A percentile compares a stretch with the other conserved stretches of the same genome.
These are phyloP conservation scores for Fusarium palustre DNA, from an alignment of 2,329 filamentous ascomycete genomes.

Conservation along the genomic window DNA sequence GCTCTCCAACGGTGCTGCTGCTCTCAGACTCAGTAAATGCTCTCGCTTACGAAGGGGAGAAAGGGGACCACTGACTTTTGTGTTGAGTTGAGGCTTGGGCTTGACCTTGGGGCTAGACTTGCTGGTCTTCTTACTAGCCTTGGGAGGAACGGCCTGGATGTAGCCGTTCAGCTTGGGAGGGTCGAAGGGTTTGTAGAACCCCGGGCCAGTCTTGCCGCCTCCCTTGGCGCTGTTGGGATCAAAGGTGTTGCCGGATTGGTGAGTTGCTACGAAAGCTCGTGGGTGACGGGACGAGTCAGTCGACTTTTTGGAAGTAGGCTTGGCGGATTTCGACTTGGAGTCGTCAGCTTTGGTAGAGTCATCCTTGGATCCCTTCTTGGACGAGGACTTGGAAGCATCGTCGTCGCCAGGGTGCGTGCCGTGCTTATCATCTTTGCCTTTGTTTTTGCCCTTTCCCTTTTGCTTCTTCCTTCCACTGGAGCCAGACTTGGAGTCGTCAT, in stretches of 20 bases:
- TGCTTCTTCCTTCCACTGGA: neutral
- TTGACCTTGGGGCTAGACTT: constrained; percentile 6
- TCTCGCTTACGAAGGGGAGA: constrained; percentile 11
- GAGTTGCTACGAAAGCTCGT: neutral
- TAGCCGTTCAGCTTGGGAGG: constrained; percentile 20
- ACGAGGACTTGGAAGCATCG: neutral
- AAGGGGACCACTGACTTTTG: constrained; percentile 11
- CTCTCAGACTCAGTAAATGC: constrained; percentile 13
- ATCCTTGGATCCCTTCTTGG: neutral
- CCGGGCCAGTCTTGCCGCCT: constrained; percentile 15
- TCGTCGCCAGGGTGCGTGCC: neutral
- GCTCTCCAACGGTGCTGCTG: constrained; percentile 19
- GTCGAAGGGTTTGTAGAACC: neutral
- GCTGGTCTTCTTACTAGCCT: neutral
- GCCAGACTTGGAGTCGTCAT: neutral
- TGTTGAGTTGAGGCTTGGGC: neutral
- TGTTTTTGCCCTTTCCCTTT: constrained; percentile 15
- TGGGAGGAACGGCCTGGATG: constrained; percentile 12
- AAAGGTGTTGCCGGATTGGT: constrained; percentile 19
- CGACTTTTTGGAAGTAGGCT: neutral
- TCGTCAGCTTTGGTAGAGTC: neutral
- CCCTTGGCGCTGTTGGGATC: constrained; percentile 11
- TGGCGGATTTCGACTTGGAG: neutral
- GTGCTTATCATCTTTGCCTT: no score
- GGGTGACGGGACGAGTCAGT: neutral